Evolutionary conservation across 2,329 filamentous ascomycete genomes (phyloP).

Genomic region (Chaetomiaceae sp.): DNA sequence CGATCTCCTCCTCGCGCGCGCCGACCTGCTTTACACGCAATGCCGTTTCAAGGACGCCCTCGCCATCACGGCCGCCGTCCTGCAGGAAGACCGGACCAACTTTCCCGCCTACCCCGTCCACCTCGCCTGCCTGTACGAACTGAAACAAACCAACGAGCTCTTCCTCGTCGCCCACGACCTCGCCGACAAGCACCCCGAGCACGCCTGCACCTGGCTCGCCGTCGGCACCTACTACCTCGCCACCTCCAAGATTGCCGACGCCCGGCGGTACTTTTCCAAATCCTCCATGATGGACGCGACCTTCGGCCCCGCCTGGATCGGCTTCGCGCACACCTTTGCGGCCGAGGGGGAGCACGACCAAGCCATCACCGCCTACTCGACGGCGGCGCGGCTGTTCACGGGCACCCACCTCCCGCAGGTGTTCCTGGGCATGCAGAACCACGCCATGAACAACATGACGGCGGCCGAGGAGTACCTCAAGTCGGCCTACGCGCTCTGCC

Average conservation of each 20-base stretch:
- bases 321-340: constrained; percentile 96
- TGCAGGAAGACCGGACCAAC: constrained; percentile 82
- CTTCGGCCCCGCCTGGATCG: constrained; percentile 97
- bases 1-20: constrained; percentile 83
- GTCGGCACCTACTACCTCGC: constrained; percentile 93
- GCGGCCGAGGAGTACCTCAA: constrained; percentile 92
- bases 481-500: constrained; percentile 78
- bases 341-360: constrained; percentile 97
- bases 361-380: constrained; percentile 95
- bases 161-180: constrained; percentile 92
- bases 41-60: constrained; percentile 89
- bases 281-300: constrained; percentile 96
- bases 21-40: constrained; percentile 89
- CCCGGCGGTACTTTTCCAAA: constrained; percentile 93
- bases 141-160: constrained; percentile 78
- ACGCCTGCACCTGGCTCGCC: constrained; percentile 88
- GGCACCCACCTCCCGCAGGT: constrained; percentile 93
- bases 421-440: constrained; percentile 97
- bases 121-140: constrained; percentile 84
- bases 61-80: constrained; percentile 74
- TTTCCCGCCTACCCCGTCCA: constrained; percentile 87
- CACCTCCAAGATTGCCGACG: constrained; percentile 85
- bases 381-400: constrained; percentile 89
- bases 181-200: constrained; percentile 84
- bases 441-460: constrained; percentile 90